Base-by-base conservation (phyloP, 2,329 filamentous ascomycete species). In the Talaromyces verruculosus region DNA sequence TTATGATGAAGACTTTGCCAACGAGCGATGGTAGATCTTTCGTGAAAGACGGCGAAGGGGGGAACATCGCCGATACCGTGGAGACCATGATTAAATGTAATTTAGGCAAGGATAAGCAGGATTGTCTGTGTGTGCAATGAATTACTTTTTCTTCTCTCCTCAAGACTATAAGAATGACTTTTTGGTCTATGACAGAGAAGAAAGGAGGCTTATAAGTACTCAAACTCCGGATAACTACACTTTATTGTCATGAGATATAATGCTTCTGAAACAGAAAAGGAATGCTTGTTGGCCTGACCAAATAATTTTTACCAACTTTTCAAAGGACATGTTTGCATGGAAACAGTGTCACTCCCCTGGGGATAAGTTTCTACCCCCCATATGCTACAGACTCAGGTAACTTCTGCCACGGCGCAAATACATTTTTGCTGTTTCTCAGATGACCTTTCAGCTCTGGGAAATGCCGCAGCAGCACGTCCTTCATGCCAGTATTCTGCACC, bases 1-100 rank as follows among this genome's bases (percentile, higher is more conserved):
- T 80, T 6, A 80, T 73, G 28, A 81, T 74, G 70, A 74, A 77
- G 68, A 79, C 77, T 70, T 77, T 47, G 6, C 58, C 58, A 7
- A 17, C 8, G 13, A 61, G 58, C 13, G 22, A 30, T 8, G 58
- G 58, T 11, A 61, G 7, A 30, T 61, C 5, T 2, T 61, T 61
- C 41, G 39, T 61, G 28, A 61, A 61, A 35, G 22, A 33, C 2
- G 58, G 58, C n/a, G n/a, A n/a, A n/a, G n/a, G n/a, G n/a, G n/a
- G 51, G 2, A 64, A 64, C 7, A 55, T 63, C 22, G 61, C 49
- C 22, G 61, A 63, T 22, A 57, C 41, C 39, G 15, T 5, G 30
- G 45, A 62, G n/a, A 51, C 30, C 60, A 62, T 62, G 19, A 17
- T 62, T 62, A 28, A 41, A 41, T 7, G n/a, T 8, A 45, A n/a